Evolutionary conservation across 163 green algal species (phyloP).

Genomic region (Scenedesmus sp.): DNA sequence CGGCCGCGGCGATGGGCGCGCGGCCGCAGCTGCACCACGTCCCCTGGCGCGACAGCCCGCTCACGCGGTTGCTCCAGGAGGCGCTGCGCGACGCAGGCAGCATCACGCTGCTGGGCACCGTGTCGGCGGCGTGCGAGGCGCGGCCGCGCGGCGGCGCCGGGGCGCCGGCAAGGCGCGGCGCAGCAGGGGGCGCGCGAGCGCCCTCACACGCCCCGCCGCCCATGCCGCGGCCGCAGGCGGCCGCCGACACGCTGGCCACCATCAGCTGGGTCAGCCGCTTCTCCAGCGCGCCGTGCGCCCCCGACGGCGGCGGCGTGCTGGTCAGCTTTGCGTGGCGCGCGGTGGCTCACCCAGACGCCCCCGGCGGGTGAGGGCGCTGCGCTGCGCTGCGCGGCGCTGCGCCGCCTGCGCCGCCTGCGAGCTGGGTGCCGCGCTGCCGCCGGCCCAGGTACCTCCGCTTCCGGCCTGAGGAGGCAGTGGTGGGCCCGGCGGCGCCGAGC

Average conservation of each 20-base stretch:
- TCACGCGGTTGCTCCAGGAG: conserved; percentile 58
- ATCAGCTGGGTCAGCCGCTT: conserved; percentile 51
- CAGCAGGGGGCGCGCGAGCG: too few species aligned
- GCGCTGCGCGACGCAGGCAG: conserved; percentile 16
- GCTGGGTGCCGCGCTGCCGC: not conserved
- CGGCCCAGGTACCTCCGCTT: conserved; percentile 28
- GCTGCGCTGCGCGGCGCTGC: not conserved
- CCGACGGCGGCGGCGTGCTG: conserved; percentile 1
- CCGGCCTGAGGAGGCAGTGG: conserved; percentile 2
- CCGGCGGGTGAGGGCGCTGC: not conserved
- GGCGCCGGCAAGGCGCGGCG: too few species aligned
- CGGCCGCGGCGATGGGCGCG: not conserved
- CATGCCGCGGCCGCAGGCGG: conserved; percentile 22
- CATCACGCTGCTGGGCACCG: conserved; percentile 45
- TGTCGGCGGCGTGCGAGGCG: conserved; percentile 40
- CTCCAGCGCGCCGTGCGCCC: conserved; percentile 24
- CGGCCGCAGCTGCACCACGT: conserved; percentile 47
- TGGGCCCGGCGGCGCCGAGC: not conserved
- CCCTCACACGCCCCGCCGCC: too few species aligned
- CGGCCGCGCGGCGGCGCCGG: too few species aligned
- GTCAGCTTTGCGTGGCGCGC: conserved; percentile 33
- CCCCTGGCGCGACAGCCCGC: conserved; percentile 54
- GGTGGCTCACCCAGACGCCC: conserved; percentile 7
- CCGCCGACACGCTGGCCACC: conserved; percentile 48
- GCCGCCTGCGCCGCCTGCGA: not conserved